Conservation (phyloP, 148 eudicot species). For the Rhododendron simsii region DNA sequence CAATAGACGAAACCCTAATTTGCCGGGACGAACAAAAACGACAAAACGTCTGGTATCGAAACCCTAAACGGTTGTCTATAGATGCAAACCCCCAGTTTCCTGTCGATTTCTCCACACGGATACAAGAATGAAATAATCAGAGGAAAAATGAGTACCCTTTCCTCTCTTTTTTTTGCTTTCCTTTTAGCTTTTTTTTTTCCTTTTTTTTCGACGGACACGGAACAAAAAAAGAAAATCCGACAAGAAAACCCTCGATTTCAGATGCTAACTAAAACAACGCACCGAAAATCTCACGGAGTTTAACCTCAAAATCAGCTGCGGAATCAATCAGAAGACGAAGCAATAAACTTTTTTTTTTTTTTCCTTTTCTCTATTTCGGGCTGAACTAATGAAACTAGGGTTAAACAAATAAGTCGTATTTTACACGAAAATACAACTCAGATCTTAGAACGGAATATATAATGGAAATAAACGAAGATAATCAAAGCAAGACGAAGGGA, state of each 20-base stretch:
- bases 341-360: constrained; percentile 1
- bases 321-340: constrained; percentile 9
- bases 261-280: constrained; percentile 72
- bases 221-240: neutral
- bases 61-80: neutral
- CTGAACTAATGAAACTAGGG: constrained; percentile 17
- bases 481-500: neutral
- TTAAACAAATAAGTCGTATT: constrained; percentile 12
- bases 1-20: neutral
- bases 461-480: neutral
- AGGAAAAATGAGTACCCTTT: constrained; percentile 4
- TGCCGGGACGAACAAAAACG: neutral
- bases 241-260: constrained; percentile 73
- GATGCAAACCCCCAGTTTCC: constrained; percentile 4
- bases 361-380: neutral
- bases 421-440: neutral
- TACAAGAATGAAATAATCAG: neutral
- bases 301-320: constrained; percentile 17
- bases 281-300: constrained; percentile 78
- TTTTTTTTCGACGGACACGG: neutral
- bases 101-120: neutral
- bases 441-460: neutral
- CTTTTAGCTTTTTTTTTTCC: constrained; percentile 4
- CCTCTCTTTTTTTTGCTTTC: constrained; percentile 5
- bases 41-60: neutral